Base-by-base conservation (phyloP, 1,284 basidiomycete genomes). In the Boletus semigastroideus region DNA sequence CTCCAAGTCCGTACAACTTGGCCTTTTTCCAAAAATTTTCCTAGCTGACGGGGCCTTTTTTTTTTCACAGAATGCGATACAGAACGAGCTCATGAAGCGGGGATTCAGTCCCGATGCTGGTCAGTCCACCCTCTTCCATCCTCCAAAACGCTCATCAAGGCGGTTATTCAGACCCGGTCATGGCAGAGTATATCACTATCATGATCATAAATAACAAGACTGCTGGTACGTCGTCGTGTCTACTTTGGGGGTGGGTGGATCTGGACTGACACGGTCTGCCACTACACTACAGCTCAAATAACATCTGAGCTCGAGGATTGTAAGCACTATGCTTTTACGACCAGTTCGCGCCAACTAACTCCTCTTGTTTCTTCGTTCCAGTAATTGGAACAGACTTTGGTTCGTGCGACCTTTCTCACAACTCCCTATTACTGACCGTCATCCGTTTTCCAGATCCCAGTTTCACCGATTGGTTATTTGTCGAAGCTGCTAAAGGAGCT, bases 121-220 rank as follows among this genome's bases (percentile, higher is more conserved):
- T 89, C 57, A 56, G 82, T 61, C 38, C 72, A 57, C 34, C 42
- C 12, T 27, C 11, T 31, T 28, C 16, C 14, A 20, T 52, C 11
- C 41, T 13, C 42, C 42, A 5, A 2, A 51, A 42, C 1, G 28
- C 52, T 62, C 20, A 64, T 40, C 8, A 7, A 22, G 16, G 28
- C 10, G 12, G 45, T 52, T 43, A 54, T 49, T 8, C 55, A 88
- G 90, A 93, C 69, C 79, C 83, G n/a, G 87, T 91, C 58, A 92
- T 92, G 90, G 88, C 90, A 7, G 91, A 94, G 68, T 94, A 92
- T 64, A 91, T 92, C 55, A 90, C 90, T 20, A 93, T 94, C 57
- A 92, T 94, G 91, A 81, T 94, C 45, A 92, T 92, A 56, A 94
- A 94, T 68, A 89, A 90, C 72, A 94, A 93, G 75, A 87, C 87